These are phyloP conservation scores for Dendryphion nanum DNA, from an alignment of 2,329 filamentous ascomycete genomes.

Conservation along the genomic window DNA sequence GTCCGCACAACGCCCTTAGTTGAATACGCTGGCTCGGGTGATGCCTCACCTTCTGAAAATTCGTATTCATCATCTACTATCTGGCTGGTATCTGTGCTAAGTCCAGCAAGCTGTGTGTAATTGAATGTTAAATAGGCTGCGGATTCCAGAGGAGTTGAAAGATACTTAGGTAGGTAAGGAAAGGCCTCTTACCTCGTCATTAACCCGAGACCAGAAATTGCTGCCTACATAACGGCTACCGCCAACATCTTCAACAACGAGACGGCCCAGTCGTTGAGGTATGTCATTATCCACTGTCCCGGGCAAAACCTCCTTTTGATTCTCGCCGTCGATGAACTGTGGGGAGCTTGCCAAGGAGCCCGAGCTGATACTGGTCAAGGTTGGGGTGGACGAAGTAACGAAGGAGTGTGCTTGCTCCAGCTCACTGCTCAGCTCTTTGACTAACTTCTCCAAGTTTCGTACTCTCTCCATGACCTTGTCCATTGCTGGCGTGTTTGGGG, in stretches of 20 bases:
- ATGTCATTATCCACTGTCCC: conserved; percentile 13
- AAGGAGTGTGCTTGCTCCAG: conserved; percentile 38
- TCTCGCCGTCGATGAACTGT: conserved; percentile 7
- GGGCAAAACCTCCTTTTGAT: conserved; percentile 6
- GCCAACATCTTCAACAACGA: conserved; percentile 40
- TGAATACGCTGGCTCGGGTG: conserved; percentile 25
- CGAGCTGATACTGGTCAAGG: background rate
- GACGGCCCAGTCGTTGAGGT: conserved; percentile 38
- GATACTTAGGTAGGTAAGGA: background rate
- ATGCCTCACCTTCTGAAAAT: conserved; percentile 46
- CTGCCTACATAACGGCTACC: conserved; percentile 52
- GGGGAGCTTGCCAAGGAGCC: conserved; percentile 15
- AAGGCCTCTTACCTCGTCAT: conserved; percentile 52
- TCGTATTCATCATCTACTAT: too few species aligned
- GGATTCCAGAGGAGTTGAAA: conserved; percentile 1
- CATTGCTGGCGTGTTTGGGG: conserved; percentile 21
- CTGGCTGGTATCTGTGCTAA: conserved; percentile 4
- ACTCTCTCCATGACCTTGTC: conserved; percentile 48
- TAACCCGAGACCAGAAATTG: conserved; percentile 57
- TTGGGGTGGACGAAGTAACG: background rate
- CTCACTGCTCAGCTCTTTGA: conserved; percentile 51
- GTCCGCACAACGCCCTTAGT: conserved; percentile 34
- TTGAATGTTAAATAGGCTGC: too few species aligned
- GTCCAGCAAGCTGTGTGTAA: conserved; percentile 1
- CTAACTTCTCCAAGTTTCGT: conserved; percentile 50